Percentiles rank a stretch among this genome's conserved stretches.
phyloP scores from a whole-genome alignment of 2,329 filamentous ascomycete genomes.

The Monosporascus cannonballus region DNA sequence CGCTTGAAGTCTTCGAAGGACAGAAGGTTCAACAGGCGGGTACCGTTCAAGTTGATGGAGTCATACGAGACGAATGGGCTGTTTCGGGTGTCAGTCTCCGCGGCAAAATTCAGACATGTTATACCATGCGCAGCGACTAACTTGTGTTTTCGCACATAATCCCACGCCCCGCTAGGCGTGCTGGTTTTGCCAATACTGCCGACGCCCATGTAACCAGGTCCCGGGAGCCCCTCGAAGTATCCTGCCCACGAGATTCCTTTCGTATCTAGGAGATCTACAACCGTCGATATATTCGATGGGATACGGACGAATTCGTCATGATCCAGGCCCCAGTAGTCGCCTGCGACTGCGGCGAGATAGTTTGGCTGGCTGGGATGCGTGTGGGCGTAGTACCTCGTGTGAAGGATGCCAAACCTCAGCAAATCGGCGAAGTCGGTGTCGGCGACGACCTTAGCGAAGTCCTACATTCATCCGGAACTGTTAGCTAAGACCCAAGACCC shows the following conservation, averaged over 20 bases:
- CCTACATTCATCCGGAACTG: constrained; percentile 22
- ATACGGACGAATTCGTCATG: constrained; percentile 38
- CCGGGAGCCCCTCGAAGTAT: constrained; percentile 39
- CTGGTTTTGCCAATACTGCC: constrained; percentile 31
- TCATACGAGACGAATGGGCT: constrained; percentile 38
- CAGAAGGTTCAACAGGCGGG: constrained; percentile 52
- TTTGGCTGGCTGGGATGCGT: constrained; percentile 39
- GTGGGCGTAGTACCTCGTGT: constrained; percentile 39
- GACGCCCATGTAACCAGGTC: constrained; percentile 40
- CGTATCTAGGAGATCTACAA: constrained; percentile 39
- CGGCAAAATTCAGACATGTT: neutral
- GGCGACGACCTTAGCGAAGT: constrained; percentile 34
- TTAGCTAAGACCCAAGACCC: constrained; percentile 3
- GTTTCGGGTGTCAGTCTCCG: constrained; percentile 1
- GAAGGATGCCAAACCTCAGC: constrained; percentile 36
- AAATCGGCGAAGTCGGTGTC: constrained; percentile 35
- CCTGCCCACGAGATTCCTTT: constrained; percentile 36
- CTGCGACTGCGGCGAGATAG: constrained; percentile 39
- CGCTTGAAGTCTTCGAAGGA: constrained; percentile 56
- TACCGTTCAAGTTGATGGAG: constrained; percentile 31
- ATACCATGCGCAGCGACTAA: constrained; percentile 7
- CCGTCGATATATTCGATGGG: constrained; percentile 38
- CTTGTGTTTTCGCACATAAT: constrained; percentile 38
- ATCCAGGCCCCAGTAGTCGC: constrained; percentile 43
- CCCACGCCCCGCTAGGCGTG: constrained; percentile 18